Evolutionary conservation across 768 basidiomycete species (phyloP), one percentile per base, ranked within the genome.

Genomic region (Boletus reticuloceps): DNA sequence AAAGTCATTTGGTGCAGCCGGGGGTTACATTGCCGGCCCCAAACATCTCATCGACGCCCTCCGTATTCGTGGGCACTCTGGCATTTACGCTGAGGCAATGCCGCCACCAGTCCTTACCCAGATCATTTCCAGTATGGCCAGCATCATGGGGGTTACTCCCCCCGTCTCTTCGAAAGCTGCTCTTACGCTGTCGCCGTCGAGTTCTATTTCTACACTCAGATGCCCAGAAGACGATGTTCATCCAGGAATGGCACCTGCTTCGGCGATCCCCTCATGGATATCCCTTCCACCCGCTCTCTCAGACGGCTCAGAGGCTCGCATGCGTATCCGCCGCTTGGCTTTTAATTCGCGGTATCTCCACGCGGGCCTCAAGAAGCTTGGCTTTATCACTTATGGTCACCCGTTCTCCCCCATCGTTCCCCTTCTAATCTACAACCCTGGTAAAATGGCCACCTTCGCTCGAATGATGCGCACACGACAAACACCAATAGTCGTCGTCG

Each of bases 261-360:
- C 80, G 3, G 71, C 80, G 10, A 72, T 98, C 6, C 94, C 94
- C 0, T 43, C 76, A 2, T 98, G 94, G 94, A 69, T 97, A 63
- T 76, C 77, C 40, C 83, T 98, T 20, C 85, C 93, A 2, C 76
- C 82, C 0, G 65, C 77, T 10, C 80, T 97, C 44, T 78, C 86
- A 22, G 90, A 94, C 29, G 96, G 97, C 32, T 74, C 79, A 0
- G 95, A 98, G 73, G 96, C 97, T 13, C 75, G 78, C 34, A 81
- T 83, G 60, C 86, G 97, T 27, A 78, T 98, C 6, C 84, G 86
- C 38, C 84, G 97, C 20, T 79, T 99, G 38, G 94, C 95, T 1
- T 99, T 99, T 81, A 98, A 98, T 77, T 81, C 90, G 17, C 84
- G 94, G 20, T 99, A 98, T 75, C 86, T 99, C 47, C 87, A 89